Base-by-base conservation (phyloP, 768 basidiomycete genomes). In the Boletus huronensis region DNA sequence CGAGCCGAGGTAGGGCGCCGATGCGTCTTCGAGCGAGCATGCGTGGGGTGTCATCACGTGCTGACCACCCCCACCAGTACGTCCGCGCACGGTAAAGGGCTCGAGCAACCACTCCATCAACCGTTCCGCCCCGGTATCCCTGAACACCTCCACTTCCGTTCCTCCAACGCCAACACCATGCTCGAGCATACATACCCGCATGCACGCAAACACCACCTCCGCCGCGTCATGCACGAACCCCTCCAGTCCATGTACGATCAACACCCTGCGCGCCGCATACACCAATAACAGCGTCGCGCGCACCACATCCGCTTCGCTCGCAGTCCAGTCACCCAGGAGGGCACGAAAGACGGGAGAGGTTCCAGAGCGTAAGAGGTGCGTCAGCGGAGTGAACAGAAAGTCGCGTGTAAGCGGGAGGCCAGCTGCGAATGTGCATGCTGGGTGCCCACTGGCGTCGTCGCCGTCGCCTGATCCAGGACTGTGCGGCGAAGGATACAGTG, bases 121-220 rank as follows among this genome's bases (percentile, higher is more conserved):
- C 5, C 62, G 71, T 25, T 74, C 77, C 2, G 97, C 85, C 6
- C 77, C 64, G 2, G 58, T 59, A 70, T 97, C 91, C n/a, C 93
- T 77, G 71, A 91, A 98, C 2, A 97, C 85, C 60, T 94, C 82
- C 52, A 78, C 75, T 14, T 71, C 74, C 13, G 35, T 9, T 46
- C 58, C 34, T 58, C 67, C 53, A 61, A 63, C 40, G 59, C 70
- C 66, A 5, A 63, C 68, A 1, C 82, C 91, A 65, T 96, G 90
- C 68, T 98, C 95, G 28, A 98, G 82, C 93, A 97, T 95, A 72
- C 93, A 93, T 16, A 97, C 83, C 59, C 90, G 91, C 91, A 97
- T 95, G 58, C 93, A 88, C 19, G 79, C 81, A 61, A 94, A 87
- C 5, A 88, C 75, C 8, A 84, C 67, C 8, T 74, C 63, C 14